Evolutionary conservation across 768 basidiomycete species (phyloP).

Genomic region (Tylopilus rubrobrunneus): DNA sequence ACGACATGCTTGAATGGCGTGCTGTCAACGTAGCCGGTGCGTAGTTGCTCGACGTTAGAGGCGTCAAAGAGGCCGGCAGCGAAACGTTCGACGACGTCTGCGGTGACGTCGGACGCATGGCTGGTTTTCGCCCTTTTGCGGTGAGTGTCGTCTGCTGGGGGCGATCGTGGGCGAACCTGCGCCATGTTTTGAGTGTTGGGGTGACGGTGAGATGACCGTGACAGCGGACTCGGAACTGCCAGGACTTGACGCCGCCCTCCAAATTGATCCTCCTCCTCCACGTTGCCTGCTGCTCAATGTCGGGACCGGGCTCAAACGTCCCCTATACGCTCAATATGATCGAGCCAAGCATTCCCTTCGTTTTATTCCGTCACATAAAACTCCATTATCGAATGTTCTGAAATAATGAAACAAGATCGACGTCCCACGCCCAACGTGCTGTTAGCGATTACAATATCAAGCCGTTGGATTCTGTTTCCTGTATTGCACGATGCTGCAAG

Average conservation of each 20-base stretch:
- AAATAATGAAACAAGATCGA: not conserved
- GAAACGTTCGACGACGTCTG: conserved; percentile 19
- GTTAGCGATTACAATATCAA: not conserved
- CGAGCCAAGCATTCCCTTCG: too few relatives aligned
- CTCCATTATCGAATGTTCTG: too few relatives aligned
- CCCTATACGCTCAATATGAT: too few relatives aligned
- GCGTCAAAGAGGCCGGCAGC: conserved; percentile 52
- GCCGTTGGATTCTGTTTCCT: not conserved
- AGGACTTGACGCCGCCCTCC: not conserved
- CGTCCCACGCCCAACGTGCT: not conserved
- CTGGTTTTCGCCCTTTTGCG: conserved; percentile 37
- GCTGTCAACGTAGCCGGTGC: conserved; percentile 51
- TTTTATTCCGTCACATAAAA: too few relatives aligned
- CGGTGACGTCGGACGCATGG: conserved; percentile 25
- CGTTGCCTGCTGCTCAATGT: not conserved
- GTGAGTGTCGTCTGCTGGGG: conserved; percentile 23
- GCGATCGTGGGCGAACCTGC: conserved; percentile 46
- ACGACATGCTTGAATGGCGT: conserved; percentile 81
- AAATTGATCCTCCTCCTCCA: not conserved
- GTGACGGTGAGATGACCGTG: not conserved
- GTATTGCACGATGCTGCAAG: not conserved
- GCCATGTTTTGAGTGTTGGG: conserved; percentile 32
- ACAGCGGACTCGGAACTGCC: not conserved
- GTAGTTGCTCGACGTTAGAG: conserved; percentile 51
- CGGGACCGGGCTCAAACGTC: not conserved